phyloP scores from a whole-genome alignment of 2,329 filamentous ascomycete genomes.

The Salinomyces thailandicus region DNA sequence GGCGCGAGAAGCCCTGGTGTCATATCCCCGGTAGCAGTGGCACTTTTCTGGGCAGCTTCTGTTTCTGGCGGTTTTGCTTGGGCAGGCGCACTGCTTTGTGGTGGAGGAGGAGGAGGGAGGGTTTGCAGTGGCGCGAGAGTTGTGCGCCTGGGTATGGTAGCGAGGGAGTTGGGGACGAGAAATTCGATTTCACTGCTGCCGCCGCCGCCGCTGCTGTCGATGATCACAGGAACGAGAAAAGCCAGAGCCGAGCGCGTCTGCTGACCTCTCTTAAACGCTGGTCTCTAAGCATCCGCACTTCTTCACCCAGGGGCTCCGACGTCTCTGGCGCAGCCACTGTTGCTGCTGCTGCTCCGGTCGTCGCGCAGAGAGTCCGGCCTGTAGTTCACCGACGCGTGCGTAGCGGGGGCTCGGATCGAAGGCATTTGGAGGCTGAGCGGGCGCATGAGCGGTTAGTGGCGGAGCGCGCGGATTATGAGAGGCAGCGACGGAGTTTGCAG shows the following conservation, averaged over 20 bases:
- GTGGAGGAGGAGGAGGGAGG: constrained; percentile 3
- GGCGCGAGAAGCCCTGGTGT: constrained; percentile 62
- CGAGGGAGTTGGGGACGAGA: too few species aligned
- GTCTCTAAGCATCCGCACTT: background rate
- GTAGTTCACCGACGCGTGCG: constrained; percentile 19
- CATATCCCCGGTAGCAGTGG: constrained; percentile 39
- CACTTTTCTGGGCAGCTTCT: constrained; percentile 31
- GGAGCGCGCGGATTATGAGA: constrained; percentile 26
- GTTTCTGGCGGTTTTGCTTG: constrained; percentile 20
- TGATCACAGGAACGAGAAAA: constrained; percentile 3
- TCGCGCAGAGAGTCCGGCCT: too few species aligned
- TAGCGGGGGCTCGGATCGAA: constrained; percentile 23
- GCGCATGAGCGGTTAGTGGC: constrained; percentile 30
- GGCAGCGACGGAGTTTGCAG: constrained; percentile 13
- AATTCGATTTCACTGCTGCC: too few species aligned
- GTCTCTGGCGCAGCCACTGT: too few species aligned
- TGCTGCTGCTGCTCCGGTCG: too few species aligned
- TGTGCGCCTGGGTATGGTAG: too few species aligned
- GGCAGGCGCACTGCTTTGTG: constrained; percentile 1
- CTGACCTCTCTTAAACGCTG: constrained; percentile 1
- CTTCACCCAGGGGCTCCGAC: background rate
- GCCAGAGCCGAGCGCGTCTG: constrained; percentile 10
- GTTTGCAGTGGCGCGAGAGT: too few species aligned
- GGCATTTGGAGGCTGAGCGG: constrained; percentile 25
- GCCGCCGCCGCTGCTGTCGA: background rate